Conservation (phyloP, 208 protist genomes). For the Trypanosoma mega region DNA sequence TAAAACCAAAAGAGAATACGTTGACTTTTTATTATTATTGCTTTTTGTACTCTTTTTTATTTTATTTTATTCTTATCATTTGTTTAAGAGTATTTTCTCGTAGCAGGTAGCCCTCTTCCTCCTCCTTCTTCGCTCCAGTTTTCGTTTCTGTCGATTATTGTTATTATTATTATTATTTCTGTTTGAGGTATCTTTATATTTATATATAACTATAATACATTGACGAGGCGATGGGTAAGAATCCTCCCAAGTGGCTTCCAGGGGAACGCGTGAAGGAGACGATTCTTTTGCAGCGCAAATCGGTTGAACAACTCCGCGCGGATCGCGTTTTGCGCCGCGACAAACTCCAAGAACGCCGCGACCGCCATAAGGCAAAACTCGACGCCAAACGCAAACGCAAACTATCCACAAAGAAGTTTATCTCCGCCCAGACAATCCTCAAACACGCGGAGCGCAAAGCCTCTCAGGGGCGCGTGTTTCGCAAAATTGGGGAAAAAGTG, state of each 20-base stretch:
- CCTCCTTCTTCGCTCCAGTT: too few relatives aligned
- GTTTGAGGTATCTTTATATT: background rate
- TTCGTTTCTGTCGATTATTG: too few relatives aligned
- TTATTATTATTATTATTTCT: background rate
- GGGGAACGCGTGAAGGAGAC: constrained; percentile 92
- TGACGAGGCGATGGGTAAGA: constrained; percentile 70
- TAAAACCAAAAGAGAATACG: background rate
- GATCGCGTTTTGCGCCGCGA: constrained; percentile 81
- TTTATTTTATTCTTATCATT: too few relatives aligned
- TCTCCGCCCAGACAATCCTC: constrained; percentile 80
- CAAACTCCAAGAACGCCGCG: constrained; percentile 76
- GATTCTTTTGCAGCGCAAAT: constrained; percentile 89
- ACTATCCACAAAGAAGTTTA: constrained; percentile 86
- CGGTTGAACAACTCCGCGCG: constrained; percentile 84
- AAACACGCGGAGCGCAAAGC: constrained; percentile 82
- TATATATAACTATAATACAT: constrained; percentile 3
- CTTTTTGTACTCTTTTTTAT: constrained; percentile 2
- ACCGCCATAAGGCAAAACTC: constrained; percentile 79
- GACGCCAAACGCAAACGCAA: constrained; percentile 85
- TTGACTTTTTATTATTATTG: constrained; percentile 1
- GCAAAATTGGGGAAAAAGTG: constrained; percentile 80
- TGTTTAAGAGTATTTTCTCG: too few relatives aligned
- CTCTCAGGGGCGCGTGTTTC: constrained; percentile 61
- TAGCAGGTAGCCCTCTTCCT: too few relatives aligned
- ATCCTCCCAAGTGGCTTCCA: constrained; percentile 88